Conservation (phyloP, 202 grass and related monocot genomes). For the Elaeis oleifera region DNA sequence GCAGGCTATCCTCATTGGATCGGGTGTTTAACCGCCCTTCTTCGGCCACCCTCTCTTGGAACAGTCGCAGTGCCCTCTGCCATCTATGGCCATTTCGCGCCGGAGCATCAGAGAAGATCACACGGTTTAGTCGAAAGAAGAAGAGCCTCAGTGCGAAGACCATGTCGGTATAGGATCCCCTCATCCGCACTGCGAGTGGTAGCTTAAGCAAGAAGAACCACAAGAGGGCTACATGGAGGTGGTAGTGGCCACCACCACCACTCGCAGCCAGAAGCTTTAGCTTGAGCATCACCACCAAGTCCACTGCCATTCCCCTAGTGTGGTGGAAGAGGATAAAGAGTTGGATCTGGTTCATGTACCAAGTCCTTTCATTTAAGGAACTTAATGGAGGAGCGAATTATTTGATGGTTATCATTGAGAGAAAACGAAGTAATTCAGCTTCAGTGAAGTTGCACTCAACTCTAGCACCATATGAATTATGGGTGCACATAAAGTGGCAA, state of each 20-base stretch:
- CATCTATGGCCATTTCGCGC: neutral
- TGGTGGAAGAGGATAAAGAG: neutral
- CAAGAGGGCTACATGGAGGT: conserved; percentile 18
- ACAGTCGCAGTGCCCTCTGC: conserved; percentile 5
- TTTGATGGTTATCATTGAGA: neutral
- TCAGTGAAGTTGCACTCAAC: too few relatives aligned
- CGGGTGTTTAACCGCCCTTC: neutral
- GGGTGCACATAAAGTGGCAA: too few relatives aligned
- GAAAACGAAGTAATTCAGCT: too few relatives aligned
- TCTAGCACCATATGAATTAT: too few relatives aligned
- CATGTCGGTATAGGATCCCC: conserved; percentile 10
- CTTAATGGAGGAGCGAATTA: neutral
- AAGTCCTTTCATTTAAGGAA: conserved; percentile 13
- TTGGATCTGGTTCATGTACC: neutral
- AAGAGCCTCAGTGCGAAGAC: conserved; percentile 6
- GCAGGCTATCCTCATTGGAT: conserved; percentile 4
- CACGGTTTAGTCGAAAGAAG: conserved; percentile 10
- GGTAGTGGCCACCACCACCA: conserved; percentile 3
- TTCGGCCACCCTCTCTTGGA: conserved; percentile 1
- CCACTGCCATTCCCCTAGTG: neutral
- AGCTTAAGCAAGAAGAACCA: conserved; percentile 23
- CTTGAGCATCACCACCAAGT: conserved; percentile 9
- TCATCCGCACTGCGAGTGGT: conserved; percentile 6
- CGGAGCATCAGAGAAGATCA: conserved; percentile 8
- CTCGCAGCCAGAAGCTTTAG: conserved; percentile 10